phyloP scores from a whole-genome alignment of 768 basidiomycete species.

The Termitomyces heimii region DNA sequence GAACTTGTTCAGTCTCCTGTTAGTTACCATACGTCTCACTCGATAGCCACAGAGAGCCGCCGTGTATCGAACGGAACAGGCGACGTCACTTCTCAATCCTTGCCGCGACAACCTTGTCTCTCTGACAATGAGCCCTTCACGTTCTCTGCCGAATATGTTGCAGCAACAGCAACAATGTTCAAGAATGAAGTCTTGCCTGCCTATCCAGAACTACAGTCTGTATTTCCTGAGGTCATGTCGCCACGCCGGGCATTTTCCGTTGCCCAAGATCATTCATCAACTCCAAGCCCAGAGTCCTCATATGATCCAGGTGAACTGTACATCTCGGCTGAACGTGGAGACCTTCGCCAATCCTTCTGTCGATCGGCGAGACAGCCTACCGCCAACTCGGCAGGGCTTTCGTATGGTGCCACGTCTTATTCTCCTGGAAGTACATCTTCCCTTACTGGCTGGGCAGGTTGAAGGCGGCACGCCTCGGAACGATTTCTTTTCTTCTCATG shows the following conservation, averaged over 20 bases:
- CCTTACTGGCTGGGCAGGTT: constrained; percentile 44
- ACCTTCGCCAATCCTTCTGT: constrained; percentile 5
- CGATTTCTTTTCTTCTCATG: background rate
- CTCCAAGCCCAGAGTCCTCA: constrained; percentile 13
- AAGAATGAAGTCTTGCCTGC: constrained; percentile 27
- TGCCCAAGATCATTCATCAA: constrained; percentile 10
- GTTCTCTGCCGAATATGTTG: constrained; percentile 29
- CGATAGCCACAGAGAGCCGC: background rate
- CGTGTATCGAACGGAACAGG: background rate
- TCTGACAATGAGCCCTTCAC: constrained; percentile 31
- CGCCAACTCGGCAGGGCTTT: constrained; percentile 8
- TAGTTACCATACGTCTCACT: background rate
- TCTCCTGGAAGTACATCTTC: constrained; percentile 30
- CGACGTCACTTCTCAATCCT: constrained; percentile 3
- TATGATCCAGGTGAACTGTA: constrained; percentile 15
- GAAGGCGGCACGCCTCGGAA: constrained; percentile 15
- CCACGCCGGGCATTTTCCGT: constrained; percentile 14
- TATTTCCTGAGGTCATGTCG: constrained; percentile 9
- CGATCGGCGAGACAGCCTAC: constrained; percentile 6
- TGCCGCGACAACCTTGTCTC: constrained; percentile 13
- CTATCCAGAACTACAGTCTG: constrained; percentile 23
- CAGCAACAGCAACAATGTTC: constrained; percentile 26
- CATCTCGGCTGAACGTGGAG: constrained; percentile 7
- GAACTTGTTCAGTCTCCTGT: background rate
- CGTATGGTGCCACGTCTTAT: constrained; percentile 17